Evolutionary conservation across 2,329 filamentous ascomycete genomes (phyloP).

Genomic region (Pestalotiopsis fici): DNA sequence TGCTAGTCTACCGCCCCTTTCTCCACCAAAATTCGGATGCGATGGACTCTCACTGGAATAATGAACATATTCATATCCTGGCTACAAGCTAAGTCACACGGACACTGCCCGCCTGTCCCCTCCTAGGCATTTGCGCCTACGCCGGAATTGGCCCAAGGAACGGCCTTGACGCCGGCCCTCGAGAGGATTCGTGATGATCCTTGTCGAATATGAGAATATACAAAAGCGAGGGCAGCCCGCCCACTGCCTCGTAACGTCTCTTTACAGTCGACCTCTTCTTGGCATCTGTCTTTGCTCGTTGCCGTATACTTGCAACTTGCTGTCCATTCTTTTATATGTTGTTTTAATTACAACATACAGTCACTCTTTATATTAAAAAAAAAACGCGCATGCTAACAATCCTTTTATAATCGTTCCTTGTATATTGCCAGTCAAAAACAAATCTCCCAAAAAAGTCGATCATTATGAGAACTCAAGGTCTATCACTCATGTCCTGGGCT

Average conservation of each 20-base stretch:
- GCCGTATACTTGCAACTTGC: neutral
- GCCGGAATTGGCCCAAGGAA: neutral
- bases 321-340: neutral
- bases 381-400: neutral
- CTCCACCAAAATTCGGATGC: neutral
- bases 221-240: neutral
- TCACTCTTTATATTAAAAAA: neutral
- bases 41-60: neutral
- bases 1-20: neutral
- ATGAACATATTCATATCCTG: neutral
- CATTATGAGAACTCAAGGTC: neutral
- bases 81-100: neutral
- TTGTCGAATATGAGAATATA: neutral
- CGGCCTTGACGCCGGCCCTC: neutral
- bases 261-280: neutral
- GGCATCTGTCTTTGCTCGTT: constrained; percentile 1
- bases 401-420: neutral
- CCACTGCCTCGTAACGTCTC: neutral
- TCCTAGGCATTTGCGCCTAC: neutral
- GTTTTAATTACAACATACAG: neutral
- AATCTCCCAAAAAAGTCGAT: neutral
- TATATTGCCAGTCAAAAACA: neutral
- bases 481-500: neutral
- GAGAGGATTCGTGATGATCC: neutral
- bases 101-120: neutral